Evolutionary conservation across 371 early-diverging fungal species (phyloP).

Genomic region (Syncephalastrum racemosum): DNA sequence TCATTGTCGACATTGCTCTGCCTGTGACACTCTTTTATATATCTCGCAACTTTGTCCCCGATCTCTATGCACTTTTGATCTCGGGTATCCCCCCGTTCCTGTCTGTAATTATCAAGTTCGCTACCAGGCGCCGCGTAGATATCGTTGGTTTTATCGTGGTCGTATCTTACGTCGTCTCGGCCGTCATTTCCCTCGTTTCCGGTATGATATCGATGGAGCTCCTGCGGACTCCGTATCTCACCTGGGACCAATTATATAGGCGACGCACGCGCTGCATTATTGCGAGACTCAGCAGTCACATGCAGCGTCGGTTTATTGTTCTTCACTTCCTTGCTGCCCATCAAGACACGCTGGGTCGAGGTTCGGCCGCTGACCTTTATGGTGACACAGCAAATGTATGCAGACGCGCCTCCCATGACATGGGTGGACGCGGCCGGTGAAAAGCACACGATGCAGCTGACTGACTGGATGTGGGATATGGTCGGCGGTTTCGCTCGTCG

Average conservation of each 20-base stretch:
- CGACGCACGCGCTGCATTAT: slow-evolving; percentile 36
- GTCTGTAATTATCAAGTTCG: slow-evolving; percentile 23
- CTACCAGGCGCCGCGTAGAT: slow-evolving; percentile 28
- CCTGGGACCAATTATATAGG: slow-evolving; percentile 4
- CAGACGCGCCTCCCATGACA: slow-evolving; percentile 16
- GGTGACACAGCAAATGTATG: slow-evolving; percentile 31
- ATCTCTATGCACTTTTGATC: slow-evolving; percentile 38
- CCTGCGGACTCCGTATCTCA: too few relatives aligned
- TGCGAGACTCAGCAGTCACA: slow-evolving; percentile 46
- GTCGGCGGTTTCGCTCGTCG: slow-evolving; percentile 3
- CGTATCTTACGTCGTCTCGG: slow-evolving; percentile 41
- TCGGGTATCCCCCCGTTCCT: slow-evolving; percentile 50
- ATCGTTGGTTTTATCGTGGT: slow-evolving; percentile 37
- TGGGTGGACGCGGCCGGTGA: slow-evolving; percentile 26
- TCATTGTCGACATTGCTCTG: slow-evolving; percentile 29
- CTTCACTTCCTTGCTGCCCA: slow-evolving; percentile 41
- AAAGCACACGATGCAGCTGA: slow-evolving; percentile 7
- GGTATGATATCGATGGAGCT: slow-evolving; percentile 12
- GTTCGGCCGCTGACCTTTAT: slow-evolving; percentile 33
- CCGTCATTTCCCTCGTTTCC: slow-evolving; percentile 36
- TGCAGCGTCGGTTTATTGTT: slow-evolving; percentile 38
- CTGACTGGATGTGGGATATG: slow-evolving; percentile 31
- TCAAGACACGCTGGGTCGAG: slow-evolving; percentile 28
- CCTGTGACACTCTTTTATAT: slow-evolving; percentile 38
- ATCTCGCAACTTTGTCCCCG: slow-evolving; percentile 21